Conservation (phyloP, 225 moss, liverwort and hornwort species). For the Pseudisothecium myosuroides region DNA sequence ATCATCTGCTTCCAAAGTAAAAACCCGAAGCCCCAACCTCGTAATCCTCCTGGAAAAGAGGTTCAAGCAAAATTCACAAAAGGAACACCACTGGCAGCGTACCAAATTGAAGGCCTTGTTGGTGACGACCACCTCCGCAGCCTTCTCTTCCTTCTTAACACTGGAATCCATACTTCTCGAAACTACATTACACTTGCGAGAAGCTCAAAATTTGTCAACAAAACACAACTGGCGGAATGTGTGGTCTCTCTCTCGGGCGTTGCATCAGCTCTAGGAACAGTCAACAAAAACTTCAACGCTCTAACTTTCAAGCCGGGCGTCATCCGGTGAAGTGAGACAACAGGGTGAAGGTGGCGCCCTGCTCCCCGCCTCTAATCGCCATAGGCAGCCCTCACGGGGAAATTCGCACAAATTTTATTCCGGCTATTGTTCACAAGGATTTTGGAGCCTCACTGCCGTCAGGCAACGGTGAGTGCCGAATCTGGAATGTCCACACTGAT, state of each 20-base stretch:
- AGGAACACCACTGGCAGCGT: not conserved
- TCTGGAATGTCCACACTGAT: too few species aligned
- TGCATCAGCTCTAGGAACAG: not conserved
- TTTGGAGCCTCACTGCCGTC: too few species aligned
- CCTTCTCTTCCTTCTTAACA: not conserved
- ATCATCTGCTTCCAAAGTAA: not conserved
- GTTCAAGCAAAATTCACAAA: not conserved
- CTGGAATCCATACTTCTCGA: not conserved
- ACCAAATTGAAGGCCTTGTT: constrained; percentile 28
- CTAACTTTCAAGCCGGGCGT: not conserved
- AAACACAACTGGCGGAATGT: not conserved
- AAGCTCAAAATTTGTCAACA: not conserved
- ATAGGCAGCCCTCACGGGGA: not conserved
- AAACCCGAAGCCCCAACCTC: not conserved
- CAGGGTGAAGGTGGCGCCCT: not conserved
- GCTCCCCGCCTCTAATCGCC: not conserved
- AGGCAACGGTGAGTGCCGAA: not conserved
- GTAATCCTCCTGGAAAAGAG: not conserved
- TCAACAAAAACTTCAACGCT: not conserved
- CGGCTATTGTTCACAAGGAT: too few species aligned
- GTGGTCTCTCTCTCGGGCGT: not conserved
- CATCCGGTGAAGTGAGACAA: not conserved
- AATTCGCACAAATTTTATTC: not conserved
- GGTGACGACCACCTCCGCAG: constrained; percentile 13
- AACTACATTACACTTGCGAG: not conserved